A percentile compares a stretch with the other conserved stretches of the same genome.
Conservation (phyloP, 768 basidiomycete species). For the Serendipita sp. region DNA sequence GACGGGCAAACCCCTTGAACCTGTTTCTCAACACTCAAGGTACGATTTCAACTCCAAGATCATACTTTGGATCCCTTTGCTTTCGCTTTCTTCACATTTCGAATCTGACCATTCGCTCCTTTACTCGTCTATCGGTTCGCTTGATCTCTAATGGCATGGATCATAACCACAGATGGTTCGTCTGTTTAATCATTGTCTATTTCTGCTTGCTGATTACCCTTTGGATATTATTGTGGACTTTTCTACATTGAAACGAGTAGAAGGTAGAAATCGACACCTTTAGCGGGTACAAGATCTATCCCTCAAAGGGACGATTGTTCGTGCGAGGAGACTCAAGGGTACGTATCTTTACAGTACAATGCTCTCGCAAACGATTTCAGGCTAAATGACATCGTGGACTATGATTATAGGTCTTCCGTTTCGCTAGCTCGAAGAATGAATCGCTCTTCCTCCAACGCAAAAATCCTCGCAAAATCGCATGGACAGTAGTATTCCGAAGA, state of each 20-base stretch:
- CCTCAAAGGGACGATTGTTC: slow-evolving; percentile 88
- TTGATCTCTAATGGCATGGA: too few relatives aligned
- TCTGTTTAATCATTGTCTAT: neutral
- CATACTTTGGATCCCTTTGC: too few relatives aligned
- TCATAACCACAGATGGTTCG: neutral
- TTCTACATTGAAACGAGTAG: slow-evolving; percentile 11
- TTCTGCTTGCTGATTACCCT: neutral
- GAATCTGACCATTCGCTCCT: too few relatives aligned
- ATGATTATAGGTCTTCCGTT: slow-evolving; percentile 71
- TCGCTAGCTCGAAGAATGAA: slow-evolving; percentile 78
- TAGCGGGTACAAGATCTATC: slow-evolving; percentile 96
- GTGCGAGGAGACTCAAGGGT: slow-evolving; percentile 95
- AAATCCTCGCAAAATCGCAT: slow-evolving; percentile 99
- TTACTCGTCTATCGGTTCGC: too few relatives aligned
- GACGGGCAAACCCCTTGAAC: too few relatives aligned
- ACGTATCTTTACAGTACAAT: slow-evolving; percentile 13
- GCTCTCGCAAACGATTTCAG: neutral
- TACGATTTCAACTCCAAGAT: too few relatives aligned
- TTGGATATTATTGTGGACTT: neutral
- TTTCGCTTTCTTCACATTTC: too few relatives aligned
- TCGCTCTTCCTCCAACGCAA: slow-evolving; percentile 98
- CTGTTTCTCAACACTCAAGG: too few relatives aligned
- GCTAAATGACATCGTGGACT: neutral
- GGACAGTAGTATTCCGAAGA: slow-evolving; percentile 85
- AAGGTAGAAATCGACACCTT: slow-evolving; percentile 99